Evolutionary conservation across 495 filamentous ascomycete genomes (phyloP).

Genomic region (Letharia lupina): DNA sequence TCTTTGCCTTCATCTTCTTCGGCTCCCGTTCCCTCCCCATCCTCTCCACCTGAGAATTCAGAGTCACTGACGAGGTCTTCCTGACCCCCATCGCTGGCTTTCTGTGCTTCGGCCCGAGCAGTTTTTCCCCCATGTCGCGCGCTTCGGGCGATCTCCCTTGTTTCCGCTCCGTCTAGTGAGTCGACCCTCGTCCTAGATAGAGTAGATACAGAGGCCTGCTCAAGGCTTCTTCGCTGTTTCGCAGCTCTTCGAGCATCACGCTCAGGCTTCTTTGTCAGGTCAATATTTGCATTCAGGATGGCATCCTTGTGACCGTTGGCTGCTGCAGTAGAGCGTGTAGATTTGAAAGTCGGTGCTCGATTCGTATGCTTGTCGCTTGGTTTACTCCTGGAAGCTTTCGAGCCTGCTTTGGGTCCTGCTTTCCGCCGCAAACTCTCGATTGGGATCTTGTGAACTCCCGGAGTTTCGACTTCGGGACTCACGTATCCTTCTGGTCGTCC

Average conservation of each 20-base stretch:
- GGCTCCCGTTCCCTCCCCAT: neutral
- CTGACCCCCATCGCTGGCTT: neutral
- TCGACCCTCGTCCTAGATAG: neutral
- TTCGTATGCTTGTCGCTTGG: neutral
- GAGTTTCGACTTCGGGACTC: too few species aligned
- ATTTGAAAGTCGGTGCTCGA: neutral
- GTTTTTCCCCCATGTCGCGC: neutral
- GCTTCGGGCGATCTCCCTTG: neutral
- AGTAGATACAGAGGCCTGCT: neutral
- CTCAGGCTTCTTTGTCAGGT: neutral
- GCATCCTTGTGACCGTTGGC: conserved; percentile 5
- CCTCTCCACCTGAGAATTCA: neutral
- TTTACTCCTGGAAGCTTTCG: neutral
- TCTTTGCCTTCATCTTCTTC: neutral
- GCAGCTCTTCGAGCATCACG: neutral
- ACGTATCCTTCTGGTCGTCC: neutral
- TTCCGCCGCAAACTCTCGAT: neutral
- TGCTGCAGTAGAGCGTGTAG: neutral
- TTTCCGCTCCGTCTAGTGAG: neutral
- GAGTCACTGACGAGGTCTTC: neutral
- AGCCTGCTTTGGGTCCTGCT: neutral
- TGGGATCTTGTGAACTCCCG: neutral
- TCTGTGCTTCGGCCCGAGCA: neutral
- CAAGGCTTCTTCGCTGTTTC: neutral
- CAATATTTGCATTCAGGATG: neutral